Conservation (phyloP, 345 rosid species). For the Psidium friedrichsthalianum region DNA sequence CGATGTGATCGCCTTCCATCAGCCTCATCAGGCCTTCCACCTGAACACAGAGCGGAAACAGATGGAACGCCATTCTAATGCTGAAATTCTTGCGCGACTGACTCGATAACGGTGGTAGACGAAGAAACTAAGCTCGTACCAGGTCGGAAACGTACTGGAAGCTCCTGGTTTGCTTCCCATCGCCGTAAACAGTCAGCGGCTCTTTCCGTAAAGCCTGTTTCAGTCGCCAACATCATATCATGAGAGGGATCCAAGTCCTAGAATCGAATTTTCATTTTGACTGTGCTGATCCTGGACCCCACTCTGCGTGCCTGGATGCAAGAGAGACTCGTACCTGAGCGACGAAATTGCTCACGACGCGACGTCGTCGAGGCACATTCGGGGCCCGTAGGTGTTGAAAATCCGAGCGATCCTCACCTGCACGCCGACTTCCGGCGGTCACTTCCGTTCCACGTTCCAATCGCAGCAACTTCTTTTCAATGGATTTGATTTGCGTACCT, state of each 20-base stretch:
- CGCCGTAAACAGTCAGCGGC: conserved; percentile 86
- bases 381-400: conserved; percentile 79
- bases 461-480: not conserved
- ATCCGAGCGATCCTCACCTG: conserved; percentile 81
- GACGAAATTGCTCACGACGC: conserved; percentile 83
- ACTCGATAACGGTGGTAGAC: not conserved
- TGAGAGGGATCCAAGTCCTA: not conserved
- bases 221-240: not conserved
- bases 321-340: conserved; percentile 34
- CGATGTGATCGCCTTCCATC: conserved; percentile 97
- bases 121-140: conserved; percentile 13
- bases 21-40: conserved; percentile 91
- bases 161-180: conserved; percentile 87
- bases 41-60: conserved; percentile 5
- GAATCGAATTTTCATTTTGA: not conserved
- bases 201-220: conserved; percentile 65
- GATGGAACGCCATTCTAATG: not conserved
- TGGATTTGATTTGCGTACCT: conserved; percentile 15
- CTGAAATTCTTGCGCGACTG: not conserved
- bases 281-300: not conserved
- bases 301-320: not conserved
- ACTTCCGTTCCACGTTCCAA: not conserved
- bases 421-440: not conserved
- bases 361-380: conserved; percentile 87
- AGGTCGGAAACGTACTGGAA: conserved; percentile 83